These are phyloP conservation scores for Calonectria crousiana DNA, from an alignment of 2,329 filamentous ascomycete species.

Conservation along the genomic window DNA sequence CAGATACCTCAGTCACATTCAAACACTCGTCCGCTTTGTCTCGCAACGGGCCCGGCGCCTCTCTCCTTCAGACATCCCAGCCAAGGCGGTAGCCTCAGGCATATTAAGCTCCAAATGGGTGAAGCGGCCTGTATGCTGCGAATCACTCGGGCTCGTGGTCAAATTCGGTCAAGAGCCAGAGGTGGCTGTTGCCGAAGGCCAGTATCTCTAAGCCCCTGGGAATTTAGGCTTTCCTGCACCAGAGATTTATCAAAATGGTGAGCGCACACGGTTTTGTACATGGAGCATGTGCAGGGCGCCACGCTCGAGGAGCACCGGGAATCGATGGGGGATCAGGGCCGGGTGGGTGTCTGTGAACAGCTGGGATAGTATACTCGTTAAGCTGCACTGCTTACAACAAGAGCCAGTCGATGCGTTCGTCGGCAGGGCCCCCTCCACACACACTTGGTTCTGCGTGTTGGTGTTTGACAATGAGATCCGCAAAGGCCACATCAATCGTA, in stretches of 20 bases:
- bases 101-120: neutral
- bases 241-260: neutral
- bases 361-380: neutral
- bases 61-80: neutral
- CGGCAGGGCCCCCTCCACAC: neutral
- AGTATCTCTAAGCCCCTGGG: conserved; percentile 18
- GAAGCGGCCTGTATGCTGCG: neutral
- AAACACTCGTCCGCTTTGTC: neutral
- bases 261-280: neutral
- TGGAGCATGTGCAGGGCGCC: neutral
- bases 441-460: neutral
- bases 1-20: neutral
- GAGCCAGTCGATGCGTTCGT: neutral
- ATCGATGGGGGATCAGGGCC: neutral
- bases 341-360: neutral
- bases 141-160: conserved; percentile 29
- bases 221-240: neutral
- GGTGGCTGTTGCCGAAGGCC: conserved; percentile 13
- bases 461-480: neutral
- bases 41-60: neutral
- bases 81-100: neutral
- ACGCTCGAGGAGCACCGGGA: neutral
- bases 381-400: neutral
- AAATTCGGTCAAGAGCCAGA: conserved; percentile 11
- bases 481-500: neutral